Conservation (phyloP, 2,329 filamentous ascomycete genomes). For the Amauroascus niger region DNA sequence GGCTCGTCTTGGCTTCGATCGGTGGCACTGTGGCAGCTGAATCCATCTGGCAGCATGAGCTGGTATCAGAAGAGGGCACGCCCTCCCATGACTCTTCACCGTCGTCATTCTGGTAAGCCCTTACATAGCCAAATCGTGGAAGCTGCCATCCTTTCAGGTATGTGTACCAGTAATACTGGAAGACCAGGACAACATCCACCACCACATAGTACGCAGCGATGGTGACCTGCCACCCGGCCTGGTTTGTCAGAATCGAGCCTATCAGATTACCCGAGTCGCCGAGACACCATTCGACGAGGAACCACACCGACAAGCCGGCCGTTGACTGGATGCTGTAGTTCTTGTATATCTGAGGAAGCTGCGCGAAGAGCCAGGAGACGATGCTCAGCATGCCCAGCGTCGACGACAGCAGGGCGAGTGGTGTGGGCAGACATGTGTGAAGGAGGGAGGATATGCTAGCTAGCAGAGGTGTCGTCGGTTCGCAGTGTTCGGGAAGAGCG, state of each 20-base stretch:
- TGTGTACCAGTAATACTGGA: slow-evolving; percentile 59
- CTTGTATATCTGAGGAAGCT: slow-evolving; percentile 60
- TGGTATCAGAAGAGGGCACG: slow-evolving; percentile 29
- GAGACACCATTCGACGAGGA: slow-evolving; percentile 56
- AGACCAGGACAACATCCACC: slow-evolving; percentile 53
- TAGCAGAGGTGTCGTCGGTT: slow-evolving; percentile 50
- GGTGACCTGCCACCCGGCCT: slow-evolving; percentile 57
- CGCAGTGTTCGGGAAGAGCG: slow-evolving; percentile 50
- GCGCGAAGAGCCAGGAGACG: slow-evolving; percentile 58
- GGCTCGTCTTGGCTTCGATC: slow-evolving; percentile 25
- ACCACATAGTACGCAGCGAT: slow-evolving; percentile 57
- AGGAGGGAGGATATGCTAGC: slow-evolving; percentile 49
- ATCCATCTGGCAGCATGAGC: slow-evolving; percentile 18
- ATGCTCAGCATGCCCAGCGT: slow-evolving; percentile 53
- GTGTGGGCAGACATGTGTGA: slow-evolving; percentile 54
- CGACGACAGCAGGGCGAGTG: slow-evolving; percentile 53
- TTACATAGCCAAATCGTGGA: slow-evolving; percentile 23
- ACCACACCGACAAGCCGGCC: slow-evolving; percentile 55
- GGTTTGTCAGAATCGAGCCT: slow-evolving; percentile 53
- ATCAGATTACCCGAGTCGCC: slow-evolving; percentile 55
- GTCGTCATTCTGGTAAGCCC: slow-evolving; percentile 23
- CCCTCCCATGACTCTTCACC: slow-evolving; percentile 28
- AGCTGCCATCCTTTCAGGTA: slow-evolving; percentile 44
- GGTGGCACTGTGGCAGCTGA: slow-evolving; percentile 18
- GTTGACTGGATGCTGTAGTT: slow-evolving; percentile 56